These are phyloP conservation scores for Penicillium sp. DNA, from an alignment of 2,329 filamentous ascomycete species.

Conservation along the genomic window DNA sequence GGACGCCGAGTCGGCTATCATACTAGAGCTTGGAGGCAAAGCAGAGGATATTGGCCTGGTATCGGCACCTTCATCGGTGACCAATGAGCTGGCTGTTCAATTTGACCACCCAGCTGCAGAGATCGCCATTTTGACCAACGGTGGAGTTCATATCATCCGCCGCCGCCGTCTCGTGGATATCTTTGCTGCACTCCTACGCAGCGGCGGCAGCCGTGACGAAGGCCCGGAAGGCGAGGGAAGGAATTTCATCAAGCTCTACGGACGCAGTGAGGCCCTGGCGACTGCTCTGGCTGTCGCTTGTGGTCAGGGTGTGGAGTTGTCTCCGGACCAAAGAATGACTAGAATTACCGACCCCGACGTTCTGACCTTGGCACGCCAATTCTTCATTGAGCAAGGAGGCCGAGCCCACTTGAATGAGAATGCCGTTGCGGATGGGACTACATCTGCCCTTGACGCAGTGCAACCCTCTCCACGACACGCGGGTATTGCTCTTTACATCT, in stretches of 20 bases:
- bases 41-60: constrained; percentile 79
- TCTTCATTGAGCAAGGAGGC: constrained; percentile 91
- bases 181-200: constrained; percentile 79
- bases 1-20: constrained; percentile 79
- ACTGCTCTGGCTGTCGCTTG: constrained; percentile 93
- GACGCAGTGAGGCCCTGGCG: constrained; percentile 83
- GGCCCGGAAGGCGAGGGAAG: constrained; percentile 79
- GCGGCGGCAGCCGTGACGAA: constrained; percentile 68
- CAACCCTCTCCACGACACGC: constrained; percentile 86
- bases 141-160: constrained; percentile 82
- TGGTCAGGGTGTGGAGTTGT: constrained; percentile 83
- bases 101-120: constrained; percentile 82
- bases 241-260: constrained; percentile 82
- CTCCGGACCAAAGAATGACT: constrained; percentile 68
- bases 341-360: constrained; percentile 79
- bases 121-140: constrained; percentile 88
- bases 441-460: constrained; percentile 77
- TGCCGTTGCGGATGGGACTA: constrained; percentile 59
- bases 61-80: constrained; percentile 66
- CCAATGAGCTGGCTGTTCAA: constrained; percentile 93
- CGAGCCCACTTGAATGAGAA: constrained; percentile 84
- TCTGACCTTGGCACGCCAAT: constrained; percentile 71
- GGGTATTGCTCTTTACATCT: constrained; percentile 83
- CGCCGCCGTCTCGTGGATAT: constrained; percentile 86
- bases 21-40: constrained; percentile 72